These are phyloP conservation scores for Ammopiptanthus mongolicus DNA, from an alignment of 306 rosid genomes.

Conservation along the genomic window DNA sequence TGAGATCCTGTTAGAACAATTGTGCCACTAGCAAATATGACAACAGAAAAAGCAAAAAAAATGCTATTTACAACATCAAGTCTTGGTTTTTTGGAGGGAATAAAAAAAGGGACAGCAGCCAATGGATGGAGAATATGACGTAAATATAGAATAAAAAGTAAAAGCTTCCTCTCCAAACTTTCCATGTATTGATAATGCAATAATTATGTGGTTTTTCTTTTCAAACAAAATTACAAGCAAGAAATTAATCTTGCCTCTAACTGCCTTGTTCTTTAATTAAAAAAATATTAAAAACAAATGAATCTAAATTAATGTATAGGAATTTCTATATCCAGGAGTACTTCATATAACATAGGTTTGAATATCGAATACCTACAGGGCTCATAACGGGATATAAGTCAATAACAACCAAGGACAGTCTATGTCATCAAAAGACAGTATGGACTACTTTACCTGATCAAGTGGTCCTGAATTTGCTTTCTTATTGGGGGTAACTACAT, in stretches of 20 bases:
- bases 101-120: neutral
- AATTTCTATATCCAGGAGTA: slow-evolving; percentile 8
- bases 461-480: slow-evolving; percentile 98
- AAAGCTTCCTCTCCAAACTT: neutral
- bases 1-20: neutral
- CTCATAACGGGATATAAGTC: neutral
- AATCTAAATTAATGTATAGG: neutral
- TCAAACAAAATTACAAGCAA: neutral
- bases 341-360: neutral
- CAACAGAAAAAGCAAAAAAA: neutral
- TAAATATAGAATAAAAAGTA: neutral
- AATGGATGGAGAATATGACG: neutral
- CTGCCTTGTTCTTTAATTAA: neutral
- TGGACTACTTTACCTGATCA: slow-evolving; percentile 63
- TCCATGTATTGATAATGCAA: neutral
- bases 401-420: neutral
- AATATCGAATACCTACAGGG: neutral
- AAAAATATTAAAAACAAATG: neutral
- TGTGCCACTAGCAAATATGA: neutral
- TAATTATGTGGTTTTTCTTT: neutral
- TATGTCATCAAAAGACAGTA: slow-evolving; percentile 11
- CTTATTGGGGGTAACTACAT: slow-evolving; percentile 92
- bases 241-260: neutral
- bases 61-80: neutral
- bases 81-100: neutral